These are phyloP conservation scores for Chaetomium sp. DNA, from an alignment of 2,329 filamentous ascomycete species.

Conservation along the genomic window DNA sequence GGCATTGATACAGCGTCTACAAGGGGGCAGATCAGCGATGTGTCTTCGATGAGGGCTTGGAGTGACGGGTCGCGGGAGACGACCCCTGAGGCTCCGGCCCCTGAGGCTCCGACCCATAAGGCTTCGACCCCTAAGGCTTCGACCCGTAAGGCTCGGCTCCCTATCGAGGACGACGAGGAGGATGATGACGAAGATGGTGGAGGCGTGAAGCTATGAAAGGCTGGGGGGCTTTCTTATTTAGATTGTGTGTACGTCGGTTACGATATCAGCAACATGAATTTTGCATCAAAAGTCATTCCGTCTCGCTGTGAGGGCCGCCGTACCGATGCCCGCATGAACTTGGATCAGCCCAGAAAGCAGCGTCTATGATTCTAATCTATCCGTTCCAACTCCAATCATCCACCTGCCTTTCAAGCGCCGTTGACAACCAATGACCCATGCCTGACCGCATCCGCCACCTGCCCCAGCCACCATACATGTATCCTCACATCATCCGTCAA, in stretches of 20 bases:
- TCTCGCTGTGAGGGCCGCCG: neutral
- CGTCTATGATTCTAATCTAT: conserved; percentile 3
- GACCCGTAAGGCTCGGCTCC: neutral
- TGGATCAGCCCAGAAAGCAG: neutral
- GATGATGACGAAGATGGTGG: conserved; percentile 9
- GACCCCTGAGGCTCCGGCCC: neutral
- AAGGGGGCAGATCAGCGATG: conserved; percentile 3
- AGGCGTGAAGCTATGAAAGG: neutral
- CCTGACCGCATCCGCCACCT: conserved; percentile 53
- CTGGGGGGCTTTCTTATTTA: neutral
- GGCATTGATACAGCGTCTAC: neutral
- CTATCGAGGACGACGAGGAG: neutral
- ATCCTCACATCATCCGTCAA: conserved; percentile 85
- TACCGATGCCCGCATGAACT: neutral
- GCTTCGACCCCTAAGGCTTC: neutral
- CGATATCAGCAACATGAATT: neutral
- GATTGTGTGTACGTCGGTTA: neutral
- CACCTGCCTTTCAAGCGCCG: neutral
- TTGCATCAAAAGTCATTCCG: neutral
- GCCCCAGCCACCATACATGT: conserved; percentile 88
- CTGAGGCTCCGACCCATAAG: neutral
- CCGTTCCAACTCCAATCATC: neutral
- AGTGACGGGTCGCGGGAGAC: neutral
- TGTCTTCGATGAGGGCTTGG: neutral
- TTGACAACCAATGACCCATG: conserved; percentile 22